Evolutionary conservation across 139 green algal genomes (phyloP).

Genomic region (Closterium sp.): DNA sequence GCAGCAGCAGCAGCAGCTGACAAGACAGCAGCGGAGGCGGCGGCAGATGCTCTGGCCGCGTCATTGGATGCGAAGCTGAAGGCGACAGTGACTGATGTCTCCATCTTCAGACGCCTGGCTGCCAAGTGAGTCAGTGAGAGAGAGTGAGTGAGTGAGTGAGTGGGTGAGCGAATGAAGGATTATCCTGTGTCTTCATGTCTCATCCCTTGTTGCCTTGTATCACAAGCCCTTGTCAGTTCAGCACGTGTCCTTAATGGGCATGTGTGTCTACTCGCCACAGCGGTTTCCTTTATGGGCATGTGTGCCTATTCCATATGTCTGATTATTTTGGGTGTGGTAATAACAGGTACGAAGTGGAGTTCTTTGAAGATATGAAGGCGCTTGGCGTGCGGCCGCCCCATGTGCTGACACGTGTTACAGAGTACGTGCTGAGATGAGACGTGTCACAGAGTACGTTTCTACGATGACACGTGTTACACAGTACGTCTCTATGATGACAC

Average conservation of each 20-base stretch:
- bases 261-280: too few species aligned
- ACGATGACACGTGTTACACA: too few species aligned
- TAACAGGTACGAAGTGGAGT: constrained; percentile 80
- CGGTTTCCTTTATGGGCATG: too few species aligned
- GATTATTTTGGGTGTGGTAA: not conserved
- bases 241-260: too few species aligned
- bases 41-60: constrained; percentile 73
- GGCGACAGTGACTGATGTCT: constrained; percentile 68
- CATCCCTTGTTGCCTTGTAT: not conserved
- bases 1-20: not conserved
- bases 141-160: constrained; percentile 22
- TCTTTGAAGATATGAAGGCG: constrained; percentile 87
- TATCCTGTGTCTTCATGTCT: not conserved
- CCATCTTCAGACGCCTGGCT: constrained; percentile 84
- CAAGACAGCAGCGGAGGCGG: not conserved
- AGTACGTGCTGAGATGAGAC: constrained; percentile 72
- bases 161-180: constrained; percentile 7
- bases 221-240: too few species aligned
- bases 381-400: constrained; percentile 77
- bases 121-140: constrained; percentile 52
- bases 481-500: not conserved
- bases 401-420: constrained; percentile 88
- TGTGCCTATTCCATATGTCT: too few species aligned
- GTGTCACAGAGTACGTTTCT: not conserved
- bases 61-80: constrained; percentile 72